Evolutionary conservation across 495 filamentous ascomycete species (phyloP), one percentile per base, ranked within the genome.

Genomic region (Aspergillus cavernicola): DNA sequence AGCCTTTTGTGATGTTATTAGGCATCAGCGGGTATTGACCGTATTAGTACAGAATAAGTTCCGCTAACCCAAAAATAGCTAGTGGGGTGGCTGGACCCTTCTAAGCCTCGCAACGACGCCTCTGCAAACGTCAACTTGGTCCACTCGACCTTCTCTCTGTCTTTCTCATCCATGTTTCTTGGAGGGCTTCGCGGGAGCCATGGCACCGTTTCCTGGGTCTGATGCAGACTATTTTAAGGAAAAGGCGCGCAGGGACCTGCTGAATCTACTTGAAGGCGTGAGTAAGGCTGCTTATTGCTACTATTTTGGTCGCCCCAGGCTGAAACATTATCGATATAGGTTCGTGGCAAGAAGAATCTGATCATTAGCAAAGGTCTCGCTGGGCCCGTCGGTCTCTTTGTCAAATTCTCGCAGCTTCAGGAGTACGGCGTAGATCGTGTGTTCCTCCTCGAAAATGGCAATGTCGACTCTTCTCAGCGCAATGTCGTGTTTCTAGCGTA

Each of bases 391-490:
- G 89, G 90, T 42, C 79, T 95, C 50, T 86, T 97, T 64, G 87
- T 95, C 73, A 97, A 96, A 66, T 93, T 96, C 63, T 96, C 95
- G 12, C 81, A 82, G 38, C 80, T 90, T 18, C 85, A 89, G 54
- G 92, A 99, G 59, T 95, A 97, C 76, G 95, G 95, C 13, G 90
- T 97, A 61, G 92, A 97, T 69, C 93, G 90, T 59, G 84, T 97
- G 50, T 97, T 96, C 77, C 84, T 95, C 61, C 78, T 99, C 35
- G 90, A 96, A 70, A 96, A 97, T 69, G 86, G 86, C 59, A 95
- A 96, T 73, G 85, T 86, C 56, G 95, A 97, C 67, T 84, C 86
- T 39, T 90, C 86, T 55, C 95, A 97, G 74, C 85, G 89, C 65
- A 97, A 97, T 81, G 84, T 99, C 52, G 83, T 97, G 52, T 97